These are phyloP conservation scores for Mucor ambiguus DNA, from an alignment of 371 early-diverging fungal species.

Conservation along the genomic window DNA sequence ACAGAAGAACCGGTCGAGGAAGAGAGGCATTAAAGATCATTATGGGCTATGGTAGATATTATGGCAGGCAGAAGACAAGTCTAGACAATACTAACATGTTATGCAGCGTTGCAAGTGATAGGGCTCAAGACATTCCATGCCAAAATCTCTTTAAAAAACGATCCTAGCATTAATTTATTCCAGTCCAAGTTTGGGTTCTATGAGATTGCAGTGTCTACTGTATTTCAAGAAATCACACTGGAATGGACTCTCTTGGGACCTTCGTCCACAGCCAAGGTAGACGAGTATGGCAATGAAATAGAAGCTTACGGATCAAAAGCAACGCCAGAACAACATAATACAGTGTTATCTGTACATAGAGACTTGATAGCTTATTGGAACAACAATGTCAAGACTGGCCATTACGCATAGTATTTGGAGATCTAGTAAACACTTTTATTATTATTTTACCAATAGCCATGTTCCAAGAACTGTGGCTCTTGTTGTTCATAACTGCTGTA, in stretches of 20 bases:
- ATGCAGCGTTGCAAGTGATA: slow-evolving; percentile 52
- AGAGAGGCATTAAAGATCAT: slow-evolving; percentile 76
- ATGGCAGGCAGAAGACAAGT: not conserved
- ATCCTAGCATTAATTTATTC: slow-evolving; percentile 74
- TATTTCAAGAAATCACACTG: slow-evolving; percentile 82
- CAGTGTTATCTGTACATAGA: slow-evolving; percentile 1
- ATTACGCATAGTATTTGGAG: slow-evolving; percentile 1
- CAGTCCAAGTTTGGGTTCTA: slow-evolving; percentile 67
- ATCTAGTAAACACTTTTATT: not conserved
- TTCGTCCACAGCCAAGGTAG: not conserved
- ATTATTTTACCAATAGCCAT: slow-evolving; percentile 13
- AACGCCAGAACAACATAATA: slow-evolving; percentile 23
- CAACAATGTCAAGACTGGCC: slow-evolving; percentile 1
- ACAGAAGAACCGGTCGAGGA: slow-evolving; percentile 71
- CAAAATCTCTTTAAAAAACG: slow-evolving; percentile 79
- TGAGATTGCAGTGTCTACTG: slow-evolving; percentile 63
- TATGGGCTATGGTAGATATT: slow-evolving; percentile 75
- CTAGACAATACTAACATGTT: not conserved
- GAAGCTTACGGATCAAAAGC: slow-evolving; percentile 39
- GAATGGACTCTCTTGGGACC: slow-evolving; percentile 40
- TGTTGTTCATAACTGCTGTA: slow-evolving; percentile 8
- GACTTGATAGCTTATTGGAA: slow-evolving; percentile 15
- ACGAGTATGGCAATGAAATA: slow-evolving; percentile 23
- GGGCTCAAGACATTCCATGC: slow-evolving; percentile 70
- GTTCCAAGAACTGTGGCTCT: slow-evolving; percentile 1